phyloP scores from a whole-genome alignment of 1,284 basidiomycete species.

The Anthracocystis setariae region DNA sequence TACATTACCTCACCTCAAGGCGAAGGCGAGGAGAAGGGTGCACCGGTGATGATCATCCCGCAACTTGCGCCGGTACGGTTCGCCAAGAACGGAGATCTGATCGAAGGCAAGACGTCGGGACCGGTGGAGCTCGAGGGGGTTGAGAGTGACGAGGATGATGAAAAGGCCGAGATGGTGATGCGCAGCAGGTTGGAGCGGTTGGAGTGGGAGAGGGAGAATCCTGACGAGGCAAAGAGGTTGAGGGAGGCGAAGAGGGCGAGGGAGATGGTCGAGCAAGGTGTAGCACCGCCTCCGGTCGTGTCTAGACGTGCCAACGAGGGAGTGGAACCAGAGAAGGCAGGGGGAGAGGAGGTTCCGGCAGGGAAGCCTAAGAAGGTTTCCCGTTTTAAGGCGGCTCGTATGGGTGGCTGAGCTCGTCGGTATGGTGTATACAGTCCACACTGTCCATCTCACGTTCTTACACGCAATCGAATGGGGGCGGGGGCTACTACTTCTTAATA shows the following conservation, averaged over 20 bases:
- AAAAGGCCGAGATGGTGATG: constrained; percentile 52
- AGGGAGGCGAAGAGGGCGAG: constrained; percentile 19
- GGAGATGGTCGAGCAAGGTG: constrained; percentile 15
- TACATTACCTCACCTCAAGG: neutral
- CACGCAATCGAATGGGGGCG: too few relatives aligned
- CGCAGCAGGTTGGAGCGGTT: constrained; percentile 43
- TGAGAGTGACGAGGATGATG: constrained; percentile 58
- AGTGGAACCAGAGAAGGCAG: neutral
- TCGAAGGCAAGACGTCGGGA: constrained; percentile 22
- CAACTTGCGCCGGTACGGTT: constrained; percentile 46
- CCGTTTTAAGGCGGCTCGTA: constrained; percentile 47
- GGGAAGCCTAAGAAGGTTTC: constrained; percentile 37
- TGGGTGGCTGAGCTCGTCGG: constrained; percentile 17
- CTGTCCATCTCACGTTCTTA: too few relatives aligned
- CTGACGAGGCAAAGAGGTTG: constrained; percentile 23
- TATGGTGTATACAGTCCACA: too few relatives aligned
- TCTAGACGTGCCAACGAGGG: constrained; percentile 4
- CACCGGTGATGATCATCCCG: constrained; percentile 57
- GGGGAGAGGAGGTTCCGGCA: neutral
- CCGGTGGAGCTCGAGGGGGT: constrained; percentile 50
- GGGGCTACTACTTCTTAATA: too few relatives aligned
- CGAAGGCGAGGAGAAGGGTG: neutral
- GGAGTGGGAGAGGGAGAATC: constrained; percentile 38
- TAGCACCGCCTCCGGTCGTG: constrained; percentile 16
- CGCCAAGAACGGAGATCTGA: constrained; percentile 43